Base-by-base conservation (phyloP, 169 alveolate species). In the Plasmodium vivax region DNA sequence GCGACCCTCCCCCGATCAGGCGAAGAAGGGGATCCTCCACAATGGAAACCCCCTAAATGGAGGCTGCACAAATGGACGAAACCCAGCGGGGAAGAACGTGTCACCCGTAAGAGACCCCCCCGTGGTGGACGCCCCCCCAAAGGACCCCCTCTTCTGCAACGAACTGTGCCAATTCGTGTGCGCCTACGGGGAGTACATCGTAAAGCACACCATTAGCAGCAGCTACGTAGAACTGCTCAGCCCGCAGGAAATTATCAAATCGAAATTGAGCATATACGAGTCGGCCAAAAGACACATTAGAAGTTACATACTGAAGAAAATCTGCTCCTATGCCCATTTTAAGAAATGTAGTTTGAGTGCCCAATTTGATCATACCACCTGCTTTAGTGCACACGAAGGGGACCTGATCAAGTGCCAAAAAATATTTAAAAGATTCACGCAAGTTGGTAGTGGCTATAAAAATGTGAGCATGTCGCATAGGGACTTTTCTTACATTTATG, bases 371-470 rank as follows among this genome's bases (percentile, higher is more conserved):
- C 19, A 68, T 23, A 30, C 23, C 9, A 14, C 71, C 47, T 2
- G 62, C 43, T 81, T 62, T 36, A 80, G 41, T 81, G n/a, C 81
- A 16, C 62, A 81, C 62, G 91, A 58, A 90, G 41, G 23, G 23
- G 83, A 80, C 8, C 19, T 41, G 41, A 90, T 62, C n/a, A 34
- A 74, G 83, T 71, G 14, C 83, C 32, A 41, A 45, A 56, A 45
- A 23, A 90, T 45, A 19, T 81, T 71, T 80, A 81, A 81, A 81
- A 90, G 82, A 30, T 79, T 58, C 54, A 82, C 83, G 12, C 80
- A 90, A 90, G 38, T 90, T 90, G 91, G 94, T 62, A 80, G 45
- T 51, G 94, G 94, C 14, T 90, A 62, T 90, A 90, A 90, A 90
- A 58, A 81, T 90, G 51, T 82, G 19, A 79, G 68, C 30, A 81